phyloP scores from a whole-genome alignment of 352 stramenopile species.

The Ophiocytium majus region DNA sequence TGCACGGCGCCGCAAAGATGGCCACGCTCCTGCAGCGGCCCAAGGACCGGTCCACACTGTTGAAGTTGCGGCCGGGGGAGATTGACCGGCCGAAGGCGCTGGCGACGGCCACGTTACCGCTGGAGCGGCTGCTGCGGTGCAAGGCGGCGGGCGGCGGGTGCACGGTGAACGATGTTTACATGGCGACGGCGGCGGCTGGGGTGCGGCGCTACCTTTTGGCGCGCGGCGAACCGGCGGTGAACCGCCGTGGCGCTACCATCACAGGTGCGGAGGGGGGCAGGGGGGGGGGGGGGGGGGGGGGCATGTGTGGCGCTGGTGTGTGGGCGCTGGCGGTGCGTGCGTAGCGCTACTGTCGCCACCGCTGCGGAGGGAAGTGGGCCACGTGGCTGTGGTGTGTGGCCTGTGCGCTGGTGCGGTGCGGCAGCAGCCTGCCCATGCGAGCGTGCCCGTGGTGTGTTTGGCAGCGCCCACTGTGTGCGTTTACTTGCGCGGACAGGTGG shows the following conservation, averaged over 20 bases:
- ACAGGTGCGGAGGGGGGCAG: background rate
- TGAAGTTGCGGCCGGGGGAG: background rate
- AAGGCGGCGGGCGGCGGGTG: no score
- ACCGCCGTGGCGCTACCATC: no score
- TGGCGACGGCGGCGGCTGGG: background rate
- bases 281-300: no score
- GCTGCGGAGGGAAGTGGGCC: no score
- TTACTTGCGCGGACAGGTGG: no score
- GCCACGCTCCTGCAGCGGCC: background rate
- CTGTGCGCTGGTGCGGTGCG: no score
- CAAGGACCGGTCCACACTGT: background rate
- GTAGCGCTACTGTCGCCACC: no score
- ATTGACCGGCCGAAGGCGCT: background rate
- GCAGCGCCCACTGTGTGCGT: no score
- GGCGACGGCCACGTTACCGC: background rate
- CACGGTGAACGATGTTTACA: conserved; percentile 10
- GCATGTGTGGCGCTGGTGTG: background rate
- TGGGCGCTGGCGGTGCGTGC: no score
- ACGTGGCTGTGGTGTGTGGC: no score
- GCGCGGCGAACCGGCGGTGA: background rate
- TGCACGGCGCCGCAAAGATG: background rate
- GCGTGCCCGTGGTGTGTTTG: no score
- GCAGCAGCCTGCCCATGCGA: no score
- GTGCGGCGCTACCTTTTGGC: background rate
- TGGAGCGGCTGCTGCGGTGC: background rate